Evolutionary conservation across 129 eudicot species (phyloP).

Genomic region (Calendula officinalis): DNA sequence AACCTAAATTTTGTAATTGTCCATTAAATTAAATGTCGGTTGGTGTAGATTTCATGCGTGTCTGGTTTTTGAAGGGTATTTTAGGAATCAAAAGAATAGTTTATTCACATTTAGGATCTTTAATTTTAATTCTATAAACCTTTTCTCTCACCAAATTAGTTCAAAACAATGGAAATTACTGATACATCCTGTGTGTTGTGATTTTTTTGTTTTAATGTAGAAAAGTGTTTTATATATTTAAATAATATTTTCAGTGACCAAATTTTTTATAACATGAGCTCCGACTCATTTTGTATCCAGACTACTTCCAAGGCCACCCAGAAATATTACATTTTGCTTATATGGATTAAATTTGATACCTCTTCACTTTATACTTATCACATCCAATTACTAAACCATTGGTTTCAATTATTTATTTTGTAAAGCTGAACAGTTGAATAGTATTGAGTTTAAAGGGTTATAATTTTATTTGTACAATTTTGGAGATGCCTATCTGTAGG

Average conservation of each 20-base stretch:
- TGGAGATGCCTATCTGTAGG: slow-evolving; percentile 22
- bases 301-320: too few relatives aligned
- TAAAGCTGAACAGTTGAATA: neutral
- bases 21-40: slow-evolving; percentile 12
- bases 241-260: too few relatives aligned
- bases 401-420: too few relatives aligned
- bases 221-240: neutral
- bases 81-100: neutral
- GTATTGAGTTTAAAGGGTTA: neutral
- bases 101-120: neutral
- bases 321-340: too few relatives aligned
- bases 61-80: neutral
- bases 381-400: too few relatives aligned
- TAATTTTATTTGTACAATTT: slow-evolving; percentile 4
- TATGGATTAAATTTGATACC: too few relatives aligned
- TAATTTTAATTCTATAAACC: neutral
- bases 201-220: neutral
- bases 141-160: neutral
- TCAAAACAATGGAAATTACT: neutral
- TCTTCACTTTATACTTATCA: too few relatives aligned
- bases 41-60: neutral
- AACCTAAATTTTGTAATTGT: neutral
- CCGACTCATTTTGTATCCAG: too few relatives aligned
- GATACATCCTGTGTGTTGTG: neutral
- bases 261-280: too few relatives aligned